These are phyloP conservation scores for Jasminum sambac DNA, from an alignment of 257 asterid species.

Conservation along the genomic window DNA sequence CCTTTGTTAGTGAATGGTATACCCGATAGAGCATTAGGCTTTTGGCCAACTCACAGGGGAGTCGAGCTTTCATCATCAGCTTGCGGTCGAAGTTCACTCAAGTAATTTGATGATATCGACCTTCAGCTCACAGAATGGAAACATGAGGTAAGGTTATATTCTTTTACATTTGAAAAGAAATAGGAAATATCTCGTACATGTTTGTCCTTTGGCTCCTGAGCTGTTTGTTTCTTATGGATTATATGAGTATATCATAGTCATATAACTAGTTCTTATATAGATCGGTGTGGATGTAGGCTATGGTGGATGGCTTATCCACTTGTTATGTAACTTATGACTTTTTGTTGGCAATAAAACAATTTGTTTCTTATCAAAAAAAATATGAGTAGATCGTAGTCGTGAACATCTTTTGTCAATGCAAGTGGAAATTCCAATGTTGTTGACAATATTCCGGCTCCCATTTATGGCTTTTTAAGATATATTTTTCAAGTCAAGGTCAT, in stretches of 20 bases:
- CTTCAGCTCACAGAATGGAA: neutral
- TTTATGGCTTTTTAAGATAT: neutral
- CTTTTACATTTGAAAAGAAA: neutral
- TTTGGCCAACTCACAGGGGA: neutral
- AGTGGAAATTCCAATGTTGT: neutral
- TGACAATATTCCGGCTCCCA: neutral
- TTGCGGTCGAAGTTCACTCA: neutral
- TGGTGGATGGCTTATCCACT: too few relatives aligned
- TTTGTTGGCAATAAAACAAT: too few relatives aligned
- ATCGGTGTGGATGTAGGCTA: too few relatives aligned
- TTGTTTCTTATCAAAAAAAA: too few relatives aligned
- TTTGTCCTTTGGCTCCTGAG: neutral
- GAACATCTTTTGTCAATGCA: neutral
- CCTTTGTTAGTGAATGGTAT: neutral
- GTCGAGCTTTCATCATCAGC: neutral
- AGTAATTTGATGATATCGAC: neutral
- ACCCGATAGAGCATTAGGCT: neutral
- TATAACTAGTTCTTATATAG: too few relatives aligned
- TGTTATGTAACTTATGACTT: too few relatives aligned
- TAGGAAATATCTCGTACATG: neutral
- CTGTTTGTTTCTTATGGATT: neutral
- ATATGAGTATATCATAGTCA: too few relatives aligned
- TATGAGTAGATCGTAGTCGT: neutral
- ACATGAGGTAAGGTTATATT: neutral
- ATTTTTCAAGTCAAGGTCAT: neutral